Evolutionary conservation across 2,329 filamentous ascomycete species (phyloP), one percentile per base, ranked within the genome.

Genomic region (Alternaria gaisen): DNA sequence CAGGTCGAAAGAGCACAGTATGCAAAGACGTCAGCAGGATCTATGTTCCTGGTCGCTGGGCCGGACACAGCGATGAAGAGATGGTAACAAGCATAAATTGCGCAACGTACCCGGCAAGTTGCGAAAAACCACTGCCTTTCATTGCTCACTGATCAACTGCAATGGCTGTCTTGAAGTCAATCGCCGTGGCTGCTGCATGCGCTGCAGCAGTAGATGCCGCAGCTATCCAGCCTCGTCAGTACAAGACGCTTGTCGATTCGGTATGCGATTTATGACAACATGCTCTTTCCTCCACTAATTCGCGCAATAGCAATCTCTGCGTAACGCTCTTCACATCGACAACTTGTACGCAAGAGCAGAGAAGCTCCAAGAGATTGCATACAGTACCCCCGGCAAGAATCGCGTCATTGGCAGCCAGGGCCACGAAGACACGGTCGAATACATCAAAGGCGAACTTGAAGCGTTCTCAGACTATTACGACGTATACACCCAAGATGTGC

Each of bases 371-470:
- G 64, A 72, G 34, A 73, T 80, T 30, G 80, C 80, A 16, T 82
- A 81, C 65, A 70, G 68, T 40, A 79, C 78, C 11, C 66, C 72
- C 5, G 72, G 71, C 36, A 77, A 78, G 54, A 81, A 81, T 60
- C 74, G 80, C n/a, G 73, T 81, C 14, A 80, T 80, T 60, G 77
- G 78, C 20, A 77, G 74, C 40, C 60, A 72, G 38, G 80, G 78
- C 14, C 79, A 81, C 65, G 71, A 80, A 51, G 73, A 73, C 30
- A 82, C 80, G 5, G 70, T 81, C 30, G 72, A 75, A 12, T 80
- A 74, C 59, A 77, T 81, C 52, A 73, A 76, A 38, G 61, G 69
- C 18, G 64, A 67, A 9, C 67, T 79, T 34, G 70, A 69, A 18
- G 63, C 69, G 30, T 73, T 72, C 47, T 67, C 73, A 5, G 71